phyloP scores from a whole-genome alignment of 495 filamentous ascomycete genomes.

The Apiosordaria backusii region DNA sequence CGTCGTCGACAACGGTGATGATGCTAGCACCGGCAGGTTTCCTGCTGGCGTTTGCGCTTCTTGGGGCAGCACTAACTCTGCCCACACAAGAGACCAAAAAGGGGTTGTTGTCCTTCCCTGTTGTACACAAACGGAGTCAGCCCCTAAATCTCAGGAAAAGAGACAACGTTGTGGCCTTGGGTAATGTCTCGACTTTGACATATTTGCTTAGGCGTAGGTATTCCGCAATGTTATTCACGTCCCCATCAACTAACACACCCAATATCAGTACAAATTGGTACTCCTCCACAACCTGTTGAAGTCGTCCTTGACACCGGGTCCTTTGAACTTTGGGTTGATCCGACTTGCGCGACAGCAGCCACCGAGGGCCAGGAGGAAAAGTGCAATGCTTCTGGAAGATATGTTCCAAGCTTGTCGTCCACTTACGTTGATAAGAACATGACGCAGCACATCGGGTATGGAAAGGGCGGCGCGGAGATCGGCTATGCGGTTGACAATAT shows the following conservation, averaged over 20 bases:
- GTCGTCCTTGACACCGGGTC: constrained; percentile 42
- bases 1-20: not conserved
- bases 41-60: not conserved
- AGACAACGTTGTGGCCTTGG: not conserved
- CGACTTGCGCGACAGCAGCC: constrained; percentile 27
- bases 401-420: constrained; percentile 15
- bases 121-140: not conserved
- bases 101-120: not conserved
- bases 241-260: not conserved
- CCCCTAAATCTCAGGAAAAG: not conserved
- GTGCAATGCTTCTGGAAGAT: constrained; percentile 29
- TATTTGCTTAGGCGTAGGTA: not conserved
- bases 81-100: not conserved
- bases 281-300: constrained; percentile 32
- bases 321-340: constrained; percentile 42
- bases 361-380: constrained; percentile 13
- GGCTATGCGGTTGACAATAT: constrained; percentile 16
- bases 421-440: constrained; percentile 1
- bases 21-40: not conserved
- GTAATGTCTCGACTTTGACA: not conserved
- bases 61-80: not conserved
- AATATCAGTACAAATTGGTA: constrained; percentile 17
- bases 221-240: not conserved
- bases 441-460: constrained; percentile 13
- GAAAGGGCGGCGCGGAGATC: constrained; percentile 19